Conservation (phyloP, 352 stramenopile genomes). For the Albugo laibachii region DNA sequence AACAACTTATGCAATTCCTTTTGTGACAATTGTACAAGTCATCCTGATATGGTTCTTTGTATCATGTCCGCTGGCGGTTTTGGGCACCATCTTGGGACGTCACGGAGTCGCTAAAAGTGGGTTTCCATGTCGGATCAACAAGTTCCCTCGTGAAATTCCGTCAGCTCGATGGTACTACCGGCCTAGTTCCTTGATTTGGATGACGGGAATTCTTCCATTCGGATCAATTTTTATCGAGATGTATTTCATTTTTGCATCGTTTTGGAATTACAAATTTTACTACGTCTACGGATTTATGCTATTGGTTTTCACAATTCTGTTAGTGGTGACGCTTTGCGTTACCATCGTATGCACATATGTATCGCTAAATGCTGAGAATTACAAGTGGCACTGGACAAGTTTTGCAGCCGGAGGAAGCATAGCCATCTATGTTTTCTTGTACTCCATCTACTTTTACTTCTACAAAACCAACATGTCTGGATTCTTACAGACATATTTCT, state of each 20-base stretch:
- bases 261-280: slow-evolving; percentile 99
- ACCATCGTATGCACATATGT: slow-evolving; percentile 99
- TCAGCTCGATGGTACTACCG: slow-evolving; percentile 65
- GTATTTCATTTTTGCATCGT: slow-evolving; percentile 99
- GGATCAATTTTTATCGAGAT: slow-evolving; percentile 99
- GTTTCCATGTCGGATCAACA: slow-evolving; percentile 90
- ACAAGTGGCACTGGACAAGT: slow-evolving; percentile 97
- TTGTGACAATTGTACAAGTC: slow-evolving; percentile 77
- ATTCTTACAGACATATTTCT: slow-evolving; percentile 96
- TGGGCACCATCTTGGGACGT: slow-evolving; percentile 93
- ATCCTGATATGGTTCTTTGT: slow-evolving; percentile 96
- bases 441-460: slow-evolving; percentile 98
- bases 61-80: slow-evolving; percentile 87
- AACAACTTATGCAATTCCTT: slow-evolving; percentile 73
- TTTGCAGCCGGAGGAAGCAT: slow-evolving; percentile 89
- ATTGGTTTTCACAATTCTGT: slow-evolving; percentile 94
- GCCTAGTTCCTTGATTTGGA: slow-evolving; percentile 76
- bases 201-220: slow-evolving; percentile 95
- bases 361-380: slow-evolving; percentile 97
- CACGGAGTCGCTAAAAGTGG: slow-evolving; percentile 79
- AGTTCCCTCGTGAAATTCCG: slow-evolving; percentile 83
- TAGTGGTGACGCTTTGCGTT: slow-evolving; percentile 94
- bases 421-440: slow-evolving; percentile 95
- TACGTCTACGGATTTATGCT: slow-evolving; percentile 99
- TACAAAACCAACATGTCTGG: slow-evolving; percentile 99